These are phyloP conservation scores for Populus hybrid DNA, from an alignment of 441 rosid genomes.

Conservation along the genomic window DNA sequence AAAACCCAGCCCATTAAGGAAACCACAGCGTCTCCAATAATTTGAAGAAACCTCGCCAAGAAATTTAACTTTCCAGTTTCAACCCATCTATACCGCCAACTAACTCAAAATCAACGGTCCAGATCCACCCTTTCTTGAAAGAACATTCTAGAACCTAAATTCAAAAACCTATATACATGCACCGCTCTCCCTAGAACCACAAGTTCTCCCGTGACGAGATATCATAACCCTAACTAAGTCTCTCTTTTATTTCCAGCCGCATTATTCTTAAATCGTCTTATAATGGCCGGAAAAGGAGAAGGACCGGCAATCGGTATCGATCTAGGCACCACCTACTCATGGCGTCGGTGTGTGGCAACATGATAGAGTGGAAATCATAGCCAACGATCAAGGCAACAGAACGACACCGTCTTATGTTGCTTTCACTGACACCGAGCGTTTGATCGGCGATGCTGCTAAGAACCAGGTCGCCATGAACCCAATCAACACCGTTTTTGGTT, in stretches of 20 bases:
- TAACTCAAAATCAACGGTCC: background rate
- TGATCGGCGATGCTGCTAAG: conserved; percentile 52
- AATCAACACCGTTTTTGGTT: conserved; percentile 52
- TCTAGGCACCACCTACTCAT: conserved; percentile 58
- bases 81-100: background rate
- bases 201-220: background rate
- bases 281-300: conserved; percentile 48
- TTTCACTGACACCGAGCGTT: conserved; percentile 50
- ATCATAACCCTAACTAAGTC: background rate
- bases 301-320: conserved; percentile 70
- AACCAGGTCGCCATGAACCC: conserved; percentile 68
- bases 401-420: conserved; percentile 62
- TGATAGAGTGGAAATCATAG: conserved; percentile 59
- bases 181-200: background rate
- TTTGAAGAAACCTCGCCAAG: background rate
- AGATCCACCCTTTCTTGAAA: background rate
- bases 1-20: background rate
- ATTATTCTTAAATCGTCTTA: background rate
- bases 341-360: conserved; percentile 67
- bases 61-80: background rate
- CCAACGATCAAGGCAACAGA: conserved; percentile 58
- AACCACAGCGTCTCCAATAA: background rate
- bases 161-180: background rate
- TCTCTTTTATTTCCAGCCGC: background rate
- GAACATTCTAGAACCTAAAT: background rate